Conservation (phyloP, 2,329 filamentous ascomycete species). For the Venturia asperata region DNA sequence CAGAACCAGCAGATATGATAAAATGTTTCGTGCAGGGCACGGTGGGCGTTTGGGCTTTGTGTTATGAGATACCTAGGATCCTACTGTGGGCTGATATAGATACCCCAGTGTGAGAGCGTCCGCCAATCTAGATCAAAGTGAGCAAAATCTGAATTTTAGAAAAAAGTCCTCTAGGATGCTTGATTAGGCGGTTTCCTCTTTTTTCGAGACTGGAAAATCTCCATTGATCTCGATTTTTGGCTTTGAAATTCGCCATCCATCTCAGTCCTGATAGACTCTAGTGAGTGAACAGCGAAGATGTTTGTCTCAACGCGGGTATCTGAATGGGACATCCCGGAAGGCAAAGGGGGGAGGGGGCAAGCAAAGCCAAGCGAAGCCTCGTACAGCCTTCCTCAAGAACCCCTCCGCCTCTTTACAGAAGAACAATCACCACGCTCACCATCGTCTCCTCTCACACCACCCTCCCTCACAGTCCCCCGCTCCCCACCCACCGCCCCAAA, state of each 20-base stretch:
- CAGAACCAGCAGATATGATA: not conserved
- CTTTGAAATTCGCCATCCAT: too few species aligned
- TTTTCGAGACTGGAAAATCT: too few species aligned
- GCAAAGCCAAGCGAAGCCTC: not conserved
- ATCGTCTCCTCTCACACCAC: not conserved
- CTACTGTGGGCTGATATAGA: not conserved
- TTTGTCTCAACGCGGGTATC: not conserved
- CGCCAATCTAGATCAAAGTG: not conserved
- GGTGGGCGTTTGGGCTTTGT: not conserved
- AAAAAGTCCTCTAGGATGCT: too few species aligned
- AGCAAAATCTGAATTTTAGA: not conserved
- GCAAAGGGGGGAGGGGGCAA: not conserved
- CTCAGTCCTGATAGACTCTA: too few species aligned
- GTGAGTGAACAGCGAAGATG: too few species aligned
- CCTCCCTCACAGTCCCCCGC: not conserved
- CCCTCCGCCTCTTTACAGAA: not conserved
- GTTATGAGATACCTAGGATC: constrained; percentile 10
- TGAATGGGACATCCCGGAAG: not conserved
- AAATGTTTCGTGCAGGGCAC: not conserved
- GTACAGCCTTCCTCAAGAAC: not conserved
- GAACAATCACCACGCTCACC: not conserved
- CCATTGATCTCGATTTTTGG: not conserved
- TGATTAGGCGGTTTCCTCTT: too few species aligned
- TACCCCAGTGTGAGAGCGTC: not conserved
- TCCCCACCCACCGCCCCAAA: not conserved